phyloP scores from a whole-genome alignment of 805 yeast species.

The Starmera caribaea region DNA sequence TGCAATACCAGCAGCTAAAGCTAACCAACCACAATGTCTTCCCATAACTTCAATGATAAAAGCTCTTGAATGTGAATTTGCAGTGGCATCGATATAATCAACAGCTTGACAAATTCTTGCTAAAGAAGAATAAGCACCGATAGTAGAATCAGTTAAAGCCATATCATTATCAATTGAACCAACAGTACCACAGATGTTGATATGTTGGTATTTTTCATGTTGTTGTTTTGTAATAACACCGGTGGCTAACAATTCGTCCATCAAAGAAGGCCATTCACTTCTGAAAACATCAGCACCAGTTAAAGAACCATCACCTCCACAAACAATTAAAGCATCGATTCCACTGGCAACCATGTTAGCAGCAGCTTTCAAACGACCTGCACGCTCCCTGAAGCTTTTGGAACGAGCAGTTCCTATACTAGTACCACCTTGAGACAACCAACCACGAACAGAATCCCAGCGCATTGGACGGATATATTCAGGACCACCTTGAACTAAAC shows the following conservation, averaged over 20 bases:
- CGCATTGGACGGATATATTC: conserved; percentile 45
- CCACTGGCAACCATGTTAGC: conserved; percentile 60
- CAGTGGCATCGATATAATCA: conserved; percentile 80
- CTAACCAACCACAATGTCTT: conserved; percentile 85
- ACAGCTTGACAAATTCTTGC: conserved; percentile 67
- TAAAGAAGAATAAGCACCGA: conserved; percentile 72
- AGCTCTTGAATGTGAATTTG: conserved; percentile 74
- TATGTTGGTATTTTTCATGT: conserved; percentile 37
- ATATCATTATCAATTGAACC: conserved; percentile 83
- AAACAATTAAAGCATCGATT: conserved; percentile 68
- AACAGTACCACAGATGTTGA: conserved; percentile 66
- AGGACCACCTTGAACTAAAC: conserved; percentile 56
- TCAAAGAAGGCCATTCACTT: conserved; percentile 66
- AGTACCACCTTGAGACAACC: conserved; percentile 66
- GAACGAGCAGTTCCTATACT: conserved; percentile 74
- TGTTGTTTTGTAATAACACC: conserved; percentile 38
- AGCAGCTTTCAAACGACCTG: conserved; percentile 56
- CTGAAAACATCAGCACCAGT: conserved; percentile 78
- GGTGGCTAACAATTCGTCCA: conserved; percentile 41
- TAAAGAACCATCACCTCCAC: conserved; percentile 80
- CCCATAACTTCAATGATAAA: conserved; percentile 87
- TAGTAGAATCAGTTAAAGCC: conserved; percentile 78
- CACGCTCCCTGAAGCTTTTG: conserved; percentile 53
- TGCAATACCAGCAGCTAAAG: conserved; percentile 70
- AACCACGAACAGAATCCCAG: conserved; percentile 70